Percentiles rank a stretch among this genome's conserved stretches.
Conservation (phyloP, 257 asterid species). For the Solanum pinnatisectum region DNA sequence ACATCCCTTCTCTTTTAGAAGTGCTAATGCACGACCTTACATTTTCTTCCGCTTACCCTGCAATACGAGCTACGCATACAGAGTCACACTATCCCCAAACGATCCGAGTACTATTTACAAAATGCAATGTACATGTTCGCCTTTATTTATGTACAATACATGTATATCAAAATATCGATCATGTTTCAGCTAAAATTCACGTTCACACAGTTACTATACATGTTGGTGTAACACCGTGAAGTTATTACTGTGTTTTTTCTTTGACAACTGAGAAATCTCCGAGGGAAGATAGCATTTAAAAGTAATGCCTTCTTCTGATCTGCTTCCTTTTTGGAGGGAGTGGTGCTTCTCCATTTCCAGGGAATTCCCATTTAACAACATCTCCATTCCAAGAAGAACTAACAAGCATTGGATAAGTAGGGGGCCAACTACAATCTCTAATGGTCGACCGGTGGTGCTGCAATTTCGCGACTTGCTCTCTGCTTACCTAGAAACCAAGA, state of each 20-base stretch:
- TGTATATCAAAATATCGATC: neutral
- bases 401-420: conserved; percentile 62
- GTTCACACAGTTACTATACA: neutral
- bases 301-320: neutral
- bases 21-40: neutral
- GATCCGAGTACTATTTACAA: neutral
- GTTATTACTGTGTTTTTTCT: too few relatives aligned
- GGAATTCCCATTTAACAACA: conserved; percentile 65
- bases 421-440: conserved; percentile 58
- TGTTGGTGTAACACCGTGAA: neutral
- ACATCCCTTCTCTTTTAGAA: neutral
- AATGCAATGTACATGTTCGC: neutral
- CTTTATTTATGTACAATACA: neutral
- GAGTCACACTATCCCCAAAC: neutral
- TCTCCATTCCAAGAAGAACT: conserved; percentile 86
- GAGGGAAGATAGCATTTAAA: neutral
- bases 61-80: neutral
- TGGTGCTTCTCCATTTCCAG: conserved; percentile 29
- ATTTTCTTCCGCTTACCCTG: neutral
- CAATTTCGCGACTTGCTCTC: conserved; percentile 56
- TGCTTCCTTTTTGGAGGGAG: conserved; percentile 1
- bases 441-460: conserved; percentile 34
- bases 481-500: conserved; percentile 38
- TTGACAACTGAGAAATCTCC: neutral
- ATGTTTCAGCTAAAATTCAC: neutral